Conservation (phyloP, 257 asterid genomes). For the Rubia yunnanensis region DNA sequence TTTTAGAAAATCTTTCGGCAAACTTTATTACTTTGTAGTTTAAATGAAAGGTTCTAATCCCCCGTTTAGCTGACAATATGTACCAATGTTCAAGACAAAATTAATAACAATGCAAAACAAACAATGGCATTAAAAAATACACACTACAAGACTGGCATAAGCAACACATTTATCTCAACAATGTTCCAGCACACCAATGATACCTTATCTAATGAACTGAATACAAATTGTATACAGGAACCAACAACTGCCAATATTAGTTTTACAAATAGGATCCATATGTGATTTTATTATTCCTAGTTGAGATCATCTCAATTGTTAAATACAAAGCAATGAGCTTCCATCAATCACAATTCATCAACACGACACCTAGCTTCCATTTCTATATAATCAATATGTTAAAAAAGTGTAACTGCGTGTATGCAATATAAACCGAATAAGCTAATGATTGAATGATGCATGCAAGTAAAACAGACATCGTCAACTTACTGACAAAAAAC, state of each 20-base stretch:
- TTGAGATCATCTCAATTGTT: neutral
- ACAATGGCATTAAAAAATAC: neutral
- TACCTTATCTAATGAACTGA: neutral
- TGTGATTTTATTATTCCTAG: neutral
- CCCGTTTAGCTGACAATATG: neutral
- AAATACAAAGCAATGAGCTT: neutral
- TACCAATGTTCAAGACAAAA: neutral
- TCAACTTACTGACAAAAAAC: constrained; percentile 69
- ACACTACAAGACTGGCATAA: neutral
- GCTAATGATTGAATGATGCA: neutral
- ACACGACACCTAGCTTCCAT: neutral
- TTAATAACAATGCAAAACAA: neutral
- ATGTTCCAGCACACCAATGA: neutral
- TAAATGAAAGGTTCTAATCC: neutral
- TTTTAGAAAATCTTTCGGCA: constrained; percentile 8
- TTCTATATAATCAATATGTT: neutral
- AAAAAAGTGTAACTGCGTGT: neutral
- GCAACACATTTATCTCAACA: neutral
- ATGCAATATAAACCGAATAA: too few relatives aligned
- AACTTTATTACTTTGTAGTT: neutral
- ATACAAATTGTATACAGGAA: neutral
- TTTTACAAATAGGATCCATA: neutral
- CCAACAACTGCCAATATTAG: too few relatives aligned
- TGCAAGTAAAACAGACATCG: neutral
- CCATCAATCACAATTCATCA: neutral